A percentile compares a stretch with the other conserved stretches of the same genome.
These are phyloP conservation scores for Aphanomyces stellatus DNA, from an alignment of 352 stramenopile species.

Conservation along the genomic window DNA sequence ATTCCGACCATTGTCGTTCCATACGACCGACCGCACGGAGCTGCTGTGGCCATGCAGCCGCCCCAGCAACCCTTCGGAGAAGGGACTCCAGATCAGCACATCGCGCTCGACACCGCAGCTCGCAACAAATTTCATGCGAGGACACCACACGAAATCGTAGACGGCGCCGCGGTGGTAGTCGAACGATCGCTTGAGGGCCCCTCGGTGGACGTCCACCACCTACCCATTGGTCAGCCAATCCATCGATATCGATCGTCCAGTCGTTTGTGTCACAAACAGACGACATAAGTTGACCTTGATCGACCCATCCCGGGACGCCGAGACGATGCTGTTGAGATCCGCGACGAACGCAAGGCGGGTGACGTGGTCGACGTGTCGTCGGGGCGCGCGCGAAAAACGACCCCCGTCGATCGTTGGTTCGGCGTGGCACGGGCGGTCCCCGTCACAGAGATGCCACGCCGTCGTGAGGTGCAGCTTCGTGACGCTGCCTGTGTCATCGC, in stretches of 20 bases:
- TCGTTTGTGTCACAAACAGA: neutral
- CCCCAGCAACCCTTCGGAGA: constrained; percentile 34
- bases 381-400: neutral
- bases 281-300: constrained; percentile 13
- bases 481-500: constrained; percentile 65
- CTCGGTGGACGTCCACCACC: constrained; percentile 71
- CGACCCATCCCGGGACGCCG: constrained; percentile 23
- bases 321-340: constrained; percentile 23
- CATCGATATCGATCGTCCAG: neutral
- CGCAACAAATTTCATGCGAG: constrained; percentile 60
- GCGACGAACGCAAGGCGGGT: constrained; percentile 19
- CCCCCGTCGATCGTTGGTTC: neutral
- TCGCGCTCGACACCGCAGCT: constrained; percentile 79
- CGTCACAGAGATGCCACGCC: constrained; percentile 17
- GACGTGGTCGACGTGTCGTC: constrained; percentile 23
- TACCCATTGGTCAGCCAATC: neutral
- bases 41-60: constrained; percentile 20
- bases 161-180: constrained; percentile 72
- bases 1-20: constrained; percentile 17
- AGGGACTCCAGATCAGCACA: constrained; percentile 86
- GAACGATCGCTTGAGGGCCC: constrained; percentile 78
- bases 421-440: neutral
- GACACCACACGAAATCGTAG: constrained; percentile 74
- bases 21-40: constrained; percentile 18
- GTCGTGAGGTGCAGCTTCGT: constrained; percentile 46